Evolutionary conservation across 2,329 filamentous ascomycete species (phyloP).

Genomic region (Botrytis medusae): DNA sequence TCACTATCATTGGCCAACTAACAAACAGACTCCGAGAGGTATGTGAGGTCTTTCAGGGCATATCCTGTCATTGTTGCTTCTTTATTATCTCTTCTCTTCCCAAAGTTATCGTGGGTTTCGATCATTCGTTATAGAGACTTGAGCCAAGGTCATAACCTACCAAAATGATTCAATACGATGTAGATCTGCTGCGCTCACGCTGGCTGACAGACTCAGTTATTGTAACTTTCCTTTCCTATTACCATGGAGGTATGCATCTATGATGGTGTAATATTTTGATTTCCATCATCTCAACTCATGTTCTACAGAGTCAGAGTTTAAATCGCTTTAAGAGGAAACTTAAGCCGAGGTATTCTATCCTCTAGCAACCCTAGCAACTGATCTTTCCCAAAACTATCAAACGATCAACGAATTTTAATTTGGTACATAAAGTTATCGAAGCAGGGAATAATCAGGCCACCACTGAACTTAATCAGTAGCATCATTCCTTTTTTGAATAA

Average conservation of each 20-base stretch:
- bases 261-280: not conserved
- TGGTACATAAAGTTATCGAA: not conserved
- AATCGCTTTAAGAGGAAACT: not conserved
- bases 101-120: constrained; percentile 18
- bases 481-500: not conserved
- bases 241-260: not conserved
- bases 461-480: not conserved
- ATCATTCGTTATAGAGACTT: constrained; percentile 15
- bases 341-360: constrained; percentile 11
- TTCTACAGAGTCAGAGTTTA: not conserved
- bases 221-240: constrained; percentile 8
- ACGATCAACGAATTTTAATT: not conserved
- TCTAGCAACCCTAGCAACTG: constrained; percentile 7
- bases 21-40: not conserved
- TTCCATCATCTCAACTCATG: not conserved
- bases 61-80: constrained; percentile 15
- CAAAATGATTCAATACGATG: constrained; percentile 16
- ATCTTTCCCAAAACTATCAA: constrained; percentile 6
- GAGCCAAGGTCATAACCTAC: constrained; percentile 19
- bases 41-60: constrained; percentile 14
- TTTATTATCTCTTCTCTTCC: constrained; percentile 2
- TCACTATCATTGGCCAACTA: constrained; percentile 12
- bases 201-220: constrained; percentile 1
- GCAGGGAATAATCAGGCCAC: constrained; percentile 20
- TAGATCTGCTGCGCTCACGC: constrained; percentile 6